Conservation (phyloP, 2,329 filamentous ascomycete genomes). For the Teratosphaeria pseudoeucalypti region DNA sequence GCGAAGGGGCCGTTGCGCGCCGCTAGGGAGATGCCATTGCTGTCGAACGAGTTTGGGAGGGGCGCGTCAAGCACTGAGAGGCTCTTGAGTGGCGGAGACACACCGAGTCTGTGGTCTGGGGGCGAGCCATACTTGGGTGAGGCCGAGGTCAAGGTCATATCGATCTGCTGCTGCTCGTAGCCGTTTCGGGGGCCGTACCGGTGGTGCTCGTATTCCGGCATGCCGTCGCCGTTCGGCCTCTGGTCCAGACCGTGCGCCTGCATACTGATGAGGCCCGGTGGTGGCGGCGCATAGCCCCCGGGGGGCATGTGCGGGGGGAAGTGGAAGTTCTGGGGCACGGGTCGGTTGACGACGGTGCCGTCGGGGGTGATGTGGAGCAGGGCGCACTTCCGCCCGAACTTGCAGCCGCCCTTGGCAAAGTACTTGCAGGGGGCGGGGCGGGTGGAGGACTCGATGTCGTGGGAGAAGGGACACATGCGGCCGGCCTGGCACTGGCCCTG, state of each 20-base stretch:
- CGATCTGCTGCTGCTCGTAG: slow-evolving; percentile 32
- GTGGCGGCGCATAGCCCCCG: slow-evolving; percentile 13
- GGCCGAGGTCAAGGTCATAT: slow-evolving; percentile 47
- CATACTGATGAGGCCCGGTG: slow-evolving; percentile 26
- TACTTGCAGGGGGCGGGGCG: slow-evolving; percentile 94
- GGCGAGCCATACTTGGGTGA: slow-evolving; percentile 72
- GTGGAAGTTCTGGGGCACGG: slow-evolving; percentile 7
- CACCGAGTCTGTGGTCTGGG: slow-evolving; percentile 64
- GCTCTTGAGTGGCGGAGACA: slow-evolving; percentile 56
- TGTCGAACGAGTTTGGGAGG: slow-evolving; percentile 89
- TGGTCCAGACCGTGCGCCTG: slow-evolving; percentile 24
- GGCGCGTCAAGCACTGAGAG: slow-evolving; percentile 93
- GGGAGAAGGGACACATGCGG: slow-evolving; percentile 89
- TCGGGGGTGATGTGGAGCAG: slow-evolving; percentile 93
- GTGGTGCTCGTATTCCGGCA: slow-evolving; percentile 18
- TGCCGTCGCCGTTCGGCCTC: slow-evolving; percentile 15
- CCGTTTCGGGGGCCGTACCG: slow-evolving; percentile 18
- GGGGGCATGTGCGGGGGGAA: slow-evolving; percentile 4
- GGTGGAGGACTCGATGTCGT: slow-evolving; percentile 73
- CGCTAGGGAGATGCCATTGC: slow-evolving; percentile 85
- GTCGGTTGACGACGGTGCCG: slow-evolving; percentile 77
- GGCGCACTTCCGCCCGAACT: slow-evolving; percentile 95
- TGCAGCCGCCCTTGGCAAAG: slow-evolving; percentile 99
- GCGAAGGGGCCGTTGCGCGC: slow-evolving; percentile 84
- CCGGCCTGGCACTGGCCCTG: slow-evolving; percentile 94